Evolutionary conservation across 805 yeast species (phyloP).

Genomic region (Candida qinlingensis): DNA sequence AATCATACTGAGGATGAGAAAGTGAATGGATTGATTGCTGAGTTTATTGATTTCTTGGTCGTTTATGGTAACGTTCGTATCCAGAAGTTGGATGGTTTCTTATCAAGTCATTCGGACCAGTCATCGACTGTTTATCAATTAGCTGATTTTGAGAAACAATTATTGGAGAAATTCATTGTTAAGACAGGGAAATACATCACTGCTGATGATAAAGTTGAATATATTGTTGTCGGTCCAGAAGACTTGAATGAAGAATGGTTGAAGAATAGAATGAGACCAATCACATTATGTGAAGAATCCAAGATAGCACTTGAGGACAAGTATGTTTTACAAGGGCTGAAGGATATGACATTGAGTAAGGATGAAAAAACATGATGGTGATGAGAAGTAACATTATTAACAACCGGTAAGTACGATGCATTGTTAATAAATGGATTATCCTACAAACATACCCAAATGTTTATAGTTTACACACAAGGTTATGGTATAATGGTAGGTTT

Average conservation of each 20-base stretch:
- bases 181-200: background rate
- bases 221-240: constrained; percentile 17
- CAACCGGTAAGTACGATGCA: too few relatives aligned
- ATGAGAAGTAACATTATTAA: too few relatives aligned
- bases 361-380: constrained; percentile 4
- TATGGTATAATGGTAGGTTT: too few relatives aligned
- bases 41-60: constrained; percentile 16
- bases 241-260: constrained; percentile 23
- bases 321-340: constrained; percentile 3
- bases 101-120: background rate
- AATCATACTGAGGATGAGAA: constrained; percentile 16
- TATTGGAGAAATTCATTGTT: constrained; percentile 8
- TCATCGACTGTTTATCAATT: constrained; percentile 16
- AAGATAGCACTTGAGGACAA: constrained; percentile 9
- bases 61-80: constrained; percentile 14
- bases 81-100: constrained; percentile 1
- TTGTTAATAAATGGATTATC: too few relatives aligned
- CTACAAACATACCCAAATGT: too few relatives aligned
- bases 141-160: constrained; percentile 14
- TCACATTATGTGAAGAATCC: constrained; percentile 10
- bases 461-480: too few relatives aligned
- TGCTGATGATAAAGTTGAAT: constrained; percentile 13
- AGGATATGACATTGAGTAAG: constrained; percentile 4
- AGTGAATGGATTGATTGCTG: constrained; percentile 16
- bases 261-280: constrained; percentile 19